Evolutionary conservation across 768 basidiomycete species (phyloP).

Genomic region (Mycena vitilis): DNA sequence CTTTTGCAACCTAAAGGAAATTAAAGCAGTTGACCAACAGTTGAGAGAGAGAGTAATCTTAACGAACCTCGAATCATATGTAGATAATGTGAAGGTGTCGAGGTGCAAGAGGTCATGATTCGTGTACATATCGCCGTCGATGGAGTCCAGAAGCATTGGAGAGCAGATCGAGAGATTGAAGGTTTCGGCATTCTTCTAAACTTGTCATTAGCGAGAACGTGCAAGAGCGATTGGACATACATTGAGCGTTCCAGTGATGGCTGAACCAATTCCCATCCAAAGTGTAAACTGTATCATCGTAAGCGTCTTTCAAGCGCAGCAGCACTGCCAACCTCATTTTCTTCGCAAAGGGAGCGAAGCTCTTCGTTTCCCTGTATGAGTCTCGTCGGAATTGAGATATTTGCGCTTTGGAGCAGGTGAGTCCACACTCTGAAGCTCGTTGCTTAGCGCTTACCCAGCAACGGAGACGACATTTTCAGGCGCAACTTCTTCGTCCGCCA

Average conservation of each 20-base stretch:
- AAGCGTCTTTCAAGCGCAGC: not conserved
- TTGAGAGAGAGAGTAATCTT: not conserved
- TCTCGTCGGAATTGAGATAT: slow-evolving; percentile 27
- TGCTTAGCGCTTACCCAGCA: slow-evolving; percentile 5
- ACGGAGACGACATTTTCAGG: slow-evolving; percentile 16
- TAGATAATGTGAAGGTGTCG: slow-evolving; percentile 22
- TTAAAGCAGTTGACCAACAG: not conserved
- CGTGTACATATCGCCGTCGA: slow-evolving; percentile 17
- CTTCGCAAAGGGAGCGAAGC: slow-evolving; percentile 14
- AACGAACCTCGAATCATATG: slow-evolving; percentile 23
- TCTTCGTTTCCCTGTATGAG: slow-evolving; percentile 14
- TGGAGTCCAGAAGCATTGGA: not conserved
- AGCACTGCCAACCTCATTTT: slow-evolving; percentile 14
- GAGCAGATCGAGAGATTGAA: slow-evolving; percentile 21
- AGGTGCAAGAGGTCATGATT: slow-evolving; percentile 2
- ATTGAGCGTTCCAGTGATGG: slow-evolving; percentile 19
- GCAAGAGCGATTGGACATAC: not conserved
- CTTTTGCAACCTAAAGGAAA: slow-evolving; percentile 17
- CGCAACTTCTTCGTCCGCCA: no score
- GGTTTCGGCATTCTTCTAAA: not conserved
- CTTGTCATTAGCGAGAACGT: not conserved
- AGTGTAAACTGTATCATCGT: slow-evolving; percentile 22
- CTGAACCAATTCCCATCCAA: slow-evolving; percentile 29
- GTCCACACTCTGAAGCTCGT: not conserved
- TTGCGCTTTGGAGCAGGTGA: slow-evolving; percentile 1